Conservation (phyloP, 179 eudicot species). For the Silene vulgaris region DNA sequence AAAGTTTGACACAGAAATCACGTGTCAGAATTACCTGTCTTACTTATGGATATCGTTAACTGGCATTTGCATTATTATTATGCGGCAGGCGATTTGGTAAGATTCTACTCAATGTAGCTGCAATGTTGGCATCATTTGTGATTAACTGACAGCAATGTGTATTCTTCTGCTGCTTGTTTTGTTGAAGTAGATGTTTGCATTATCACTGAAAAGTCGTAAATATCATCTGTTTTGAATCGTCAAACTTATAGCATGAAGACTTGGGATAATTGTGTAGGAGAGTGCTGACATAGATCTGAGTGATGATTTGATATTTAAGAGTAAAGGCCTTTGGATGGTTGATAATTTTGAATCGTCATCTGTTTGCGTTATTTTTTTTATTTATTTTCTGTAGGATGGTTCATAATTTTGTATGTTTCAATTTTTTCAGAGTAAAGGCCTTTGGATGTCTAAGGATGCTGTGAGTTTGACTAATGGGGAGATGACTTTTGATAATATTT, state of each 20-base stretch:
- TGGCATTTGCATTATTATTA: neutral
- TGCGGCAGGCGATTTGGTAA: neutral
- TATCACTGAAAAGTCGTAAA: neutral
- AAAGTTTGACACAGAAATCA: neutral
- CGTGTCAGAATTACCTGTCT: neutral
- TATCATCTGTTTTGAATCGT: too few relatives aligned
- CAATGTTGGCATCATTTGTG: conserved; percentile 6
- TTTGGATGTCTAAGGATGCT: conserved; percentile 47
- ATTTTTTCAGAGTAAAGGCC: conserved; percentile 54
- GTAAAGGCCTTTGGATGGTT: too few relatives aligned
- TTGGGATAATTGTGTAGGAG: neutral
- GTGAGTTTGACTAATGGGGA: conserved; percentile 46
- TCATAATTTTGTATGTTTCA: conserved; percentile 12
- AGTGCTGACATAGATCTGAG: neutral
- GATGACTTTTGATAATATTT: conserved; percentile 36
- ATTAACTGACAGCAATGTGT: neutral
- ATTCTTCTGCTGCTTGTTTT: too few relatives aligned
- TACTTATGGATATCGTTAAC: neutral
- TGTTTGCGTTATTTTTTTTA: too few relatives aligned
- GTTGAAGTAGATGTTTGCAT: neutral
- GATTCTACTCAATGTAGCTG: neutral
- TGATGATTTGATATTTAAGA: too few relatives aligned
- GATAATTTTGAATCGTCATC: too few relatives aligned
- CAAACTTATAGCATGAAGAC: neutral
- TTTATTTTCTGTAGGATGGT: neutral